Base-by-base conservation (phyloP, 176 grass and related monocot genomes). In the Alopecurus myosuroides region DNA sequence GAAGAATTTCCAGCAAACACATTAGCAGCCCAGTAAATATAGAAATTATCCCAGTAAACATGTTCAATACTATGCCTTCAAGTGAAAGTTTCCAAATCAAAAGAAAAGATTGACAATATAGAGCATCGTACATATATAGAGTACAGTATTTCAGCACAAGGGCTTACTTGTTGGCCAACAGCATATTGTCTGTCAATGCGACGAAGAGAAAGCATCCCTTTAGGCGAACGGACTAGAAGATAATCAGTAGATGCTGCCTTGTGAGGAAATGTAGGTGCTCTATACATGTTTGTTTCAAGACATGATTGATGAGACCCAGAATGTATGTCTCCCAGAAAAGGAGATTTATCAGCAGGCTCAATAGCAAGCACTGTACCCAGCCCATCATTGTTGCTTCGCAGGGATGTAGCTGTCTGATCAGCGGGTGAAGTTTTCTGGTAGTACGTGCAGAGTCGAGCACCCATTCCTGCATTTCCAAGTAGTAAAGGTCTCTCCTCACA, bases 401-500 rank as follows among this genome's bases (percentile, higher is more conserved):
- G 78, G 51, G 87, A 92, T 77, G 77, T 30, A 79, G 83, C 91
- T 80, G 93, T 80, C 81, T 86, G 91, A 48, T 98, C 96, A 74
- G 85, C 33, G 7, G 89, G 86, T 82, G 91, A 85, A 61, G 79
- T 90, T 89, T 95, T 98, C 81, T 94, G 93, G 86, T 98, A 98
- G 88, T 98, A 98, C 56, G 96, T 94, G 86, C 93, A 98, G 42
- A 95, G 89, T 81, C 96, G 88, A 33, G 93, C 91, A 40, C 91
- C 96, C 96, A 98, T 98, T 91, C 96, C 96, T 80, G 87, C 77
- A 92, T 98, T 98, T 56, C 87, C 82, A 28, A 95, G 86, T 76
- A 98, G 80, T 55, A 98, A 92, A 63, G 97, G 97, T 77, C 93
- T 92, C 88, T 98, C 97, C 85, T 98, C 97, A 78, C 97, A 98